These are phyloP conservation scores for Cladosporium sp. DNA, from an alignment of 2,329 filamentous ascomycete species.

Conservation along the genomic window DNA sequence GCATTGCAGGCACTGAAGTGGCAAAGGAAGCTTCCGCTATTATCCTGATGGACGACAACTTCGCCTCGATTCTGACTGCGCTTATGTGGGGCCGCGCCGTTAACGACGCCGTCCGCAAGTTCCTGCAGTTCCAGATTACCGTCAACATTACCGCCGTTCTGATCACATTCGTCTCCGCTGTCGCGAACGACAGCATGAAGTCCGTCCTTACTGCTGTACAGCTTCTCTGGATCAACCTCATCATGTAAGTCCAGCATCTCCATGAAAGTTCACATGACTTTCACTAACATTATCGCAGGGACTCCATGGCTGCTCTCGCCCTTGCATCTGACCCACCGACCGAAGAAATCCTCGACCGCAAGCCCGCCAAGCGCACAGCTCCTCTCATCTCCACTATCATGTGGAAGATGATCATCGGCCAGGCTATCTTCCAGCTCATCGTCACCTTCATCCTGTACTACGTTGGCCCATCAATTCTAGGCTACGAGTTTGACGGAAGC, in stretches of 20 bases:
- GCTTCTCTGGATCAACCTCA: conserved; percentile 93
- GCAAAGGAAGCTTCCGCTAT: conserved; percentile 66
- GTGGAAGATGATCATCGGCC: conserved; percentile 99
- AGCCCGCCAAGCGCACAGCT: conserved; percentile 73
- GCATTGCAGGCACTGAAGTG: conserved; percentile 67
- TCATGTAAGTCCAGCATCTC: conserved; percentile 61
- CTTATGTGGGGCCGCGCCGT: conserved; percentile 64
- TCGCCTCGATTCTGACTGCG: conserved; percentile 64
- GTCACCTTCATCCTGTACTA: conserved; percentile 84
- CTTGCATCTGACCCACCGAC: conserved; percentile 87
- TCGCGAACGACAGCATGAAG: conserved; percentile 66
- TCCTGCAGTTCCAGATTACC: conserved; percentile 71
- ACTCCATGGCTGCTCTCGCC: conserved; percentile 89
- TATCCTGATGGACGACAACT: conserved; percentile 65
- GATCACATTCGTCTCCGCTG: conserved; percentile 84
- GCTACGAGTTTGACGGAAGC: conserved; percentile 51
- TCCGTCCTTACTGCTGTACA: conserved; percentile 88
- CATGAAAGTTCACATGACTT: background rate
- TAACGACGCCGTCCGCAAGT: conserved; percentile 58
- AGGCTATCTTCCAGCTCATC: conserved; percentile 82
- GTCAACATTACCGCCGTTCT: conserved; percentile 91
- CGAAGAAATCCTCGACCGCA: conserved; percentile 75
- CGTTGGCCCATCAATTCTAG: conserved; percentile 62
- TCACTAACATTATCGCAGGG: conserved; percentile 39
- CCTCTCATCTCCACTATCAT: conserved; percentile 86